Base-by-base conservation (phyloP, 148 eudicot species). In the Vaccinium corymbosum region DNA sequence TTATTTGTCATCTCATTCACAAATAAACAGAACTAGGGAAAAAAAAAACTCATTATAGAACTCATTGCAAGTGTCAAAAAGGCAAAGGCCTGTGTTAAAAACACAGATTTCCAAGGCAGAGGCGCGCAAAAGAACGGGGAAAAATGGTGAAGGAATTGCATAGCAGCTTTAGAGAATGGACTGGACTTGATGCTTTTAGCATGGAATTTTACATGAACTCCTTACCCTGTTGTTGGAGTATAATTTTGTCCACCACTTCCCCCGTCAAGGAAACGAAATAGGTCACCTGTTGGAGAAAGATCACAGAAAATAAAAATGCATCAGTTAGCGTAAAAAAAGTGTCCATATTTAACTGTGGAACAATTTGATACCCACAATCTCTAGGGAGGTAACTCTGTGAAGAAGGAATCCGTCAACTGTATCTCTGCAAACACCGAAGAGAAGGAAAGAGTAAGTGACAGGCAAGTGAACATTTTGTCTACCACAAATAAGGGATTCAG, bases 351-450 rank as follows among this genome's bases (percentile, higher is more conserved):
- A 29, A 85, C 8, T 7, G 51, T 4, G 16, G n/a, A 68, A 2
- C 61, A 80, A 12, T 7, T 16, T 51, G 3, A 51, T 72, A 85
- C 89, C 76, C 85, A 92, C 94, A 82, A 91, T 85, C 76, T 91
- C 92, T 68, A 92, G 80, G 29, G 91, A 77, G 90, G 85, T 87
- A 57, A 90, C 89, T 86, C 86, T 90, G 79, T 92, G 95, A 59
- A 92, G 88, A 79, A 92, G 92, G 76, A 92, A 92, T 4, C 89
- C 92, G 80, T 87, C 75, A 25, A 35, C 82, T 9, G 20, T 50
- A 83, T 85, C 86, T 53, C 89, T 80, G 80, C 35, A 78, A 83
- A 73, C 80, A 55, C 76, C n/a, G 66, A 14, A n/a, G 50, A 78
- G 22, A 0, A 3, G 42, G 12, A 42, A 77, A 51, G 55, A 38